phyloP scores from a whole-genome alignment of 805 yeast genomes.

The Starmerella apis region DNA sequence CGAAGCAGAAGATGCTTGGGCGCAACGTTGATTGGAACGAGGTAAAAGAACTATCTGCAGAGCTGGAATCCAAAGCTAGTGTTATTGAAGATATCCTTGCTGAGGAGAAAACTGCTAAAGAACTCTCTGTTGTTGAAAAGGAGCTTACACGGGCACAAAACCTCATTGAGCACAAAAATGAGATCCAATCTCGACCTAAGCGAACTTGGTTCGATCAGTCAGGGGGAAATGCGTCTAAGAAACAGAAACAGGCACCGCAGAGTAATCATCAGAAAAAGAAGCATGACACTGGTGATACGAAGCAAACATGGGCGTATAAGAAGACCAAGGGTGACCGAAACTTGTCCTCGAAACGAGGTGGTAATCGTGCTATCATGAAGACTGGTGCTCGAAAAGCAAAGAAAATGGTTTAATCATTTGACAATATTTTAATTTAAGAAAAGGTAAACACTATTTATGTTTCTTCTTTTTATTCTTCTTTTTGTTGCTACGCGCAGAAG shows the following conservation, averaged over 20 bases:
- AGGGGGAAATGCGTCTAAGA: conserved; percentile 26
- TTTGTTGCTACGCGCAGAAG: conserved; percentile 3
- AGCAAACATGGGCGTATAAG: conserved; percentile 49
- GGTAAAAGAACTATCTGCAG: conserved; percentile 55
- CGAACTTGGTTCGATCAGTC: conserved; percentile 89
- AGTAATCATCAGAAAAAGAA: conserved; percentile 55
- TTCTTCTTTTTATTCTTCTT: conserved; percentile 18
- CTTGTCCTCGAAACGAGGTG: conserved; percentile 22
- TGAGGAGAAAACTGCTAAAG: conserved; percentile 85
- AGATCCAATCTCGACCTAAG: conserved; percentile 80
- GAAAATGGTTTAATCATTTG: neutral
- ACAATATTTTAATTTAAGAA: neutral
- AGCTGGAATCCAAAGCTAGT: conserved; percentile 50
- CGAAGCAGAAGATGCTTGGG: conserved; percentile 56
- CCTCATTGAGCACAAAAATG: conserved; percentile 64
- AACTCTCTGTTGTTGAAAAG: conserved; percentile 79
- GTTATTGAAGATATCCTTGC: conserved; percentile 64
- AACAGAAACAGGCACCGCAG: conserved; percentile 28
- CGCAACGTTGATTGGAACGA: conserved; percentile 85
- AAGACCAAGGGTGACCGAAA: conserved; percentile 67
- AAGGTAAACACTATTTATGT: conserved; percentile 4
- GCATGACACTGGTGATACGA: conserved; percentile 47
- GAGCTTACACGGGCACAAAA: conserved; percentile 79
- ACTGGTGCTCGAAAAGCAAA: conserved; percentile 20
- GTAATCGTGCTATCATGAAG: conserved; percentile 22